Evolutionary conservation across 805 yeast genomes (phyloP), one percentile per base, ranked within the genome.

Genomic region (Monosporozyma solicola): DNA sequence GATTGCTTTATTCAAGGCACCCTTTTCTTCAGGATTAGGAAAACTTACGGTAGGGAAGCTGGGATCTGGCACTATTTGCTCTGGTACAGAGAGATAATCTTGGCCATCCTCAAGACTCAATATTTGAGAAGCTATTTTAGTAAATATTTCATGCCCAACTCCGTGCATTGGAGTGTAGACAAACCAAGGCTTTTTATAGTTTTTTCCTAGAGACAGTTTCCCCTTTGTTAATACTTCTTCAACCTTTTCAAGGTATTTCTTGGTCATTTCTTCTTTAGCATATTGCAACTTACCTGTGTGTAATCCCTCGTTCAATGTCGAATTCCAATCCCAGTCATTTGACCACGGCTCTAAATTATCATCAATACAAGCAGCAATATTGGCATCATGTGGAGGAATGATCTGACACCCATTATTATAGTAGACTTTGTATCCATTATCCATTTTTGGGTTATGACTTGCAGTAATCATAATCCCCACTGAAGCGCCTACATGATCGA

Each of bases 81-180:
- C 80, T 1, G 66, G 57, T 0, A 87, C 95, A n/a, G 71, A 61
- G 10, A 59, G 45, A 56, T 64, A 69, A 45, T 65, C 64, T 33
- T 61, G 62, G 2, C 72, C 63, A 1, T 72, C 76, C 22, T 79
- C 63, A 10, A 71, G 59, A 8, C 64, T 56, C 33, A 77, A 62
- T 0, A 80, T 52, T 1, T 55, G 39, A 2, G 50, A 32, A 8
- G 57, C 56, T 13, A 66, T 71, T 45, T 71, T 64, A 3, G 65
- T 62, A 43, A 85, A 82, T 27, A 82, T 78, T 46, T 82, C 83
- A 27, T 74, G 71, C 0, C 99, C 99, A 7, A 92, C 96, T 9
- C 99, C 99, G 67, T 92, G 98, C 84, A 92, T 83, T 24, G 98
- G 95, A 0, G 98, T 92, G 64, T 92, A 92, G 1, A 90, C 87